A percentile compares a stretch with the other conserved stretches of the same genome.
phyloP scores from a whole-genome alignment of 352 stramenopile species.

The Achlya hypogyna region DNA sequence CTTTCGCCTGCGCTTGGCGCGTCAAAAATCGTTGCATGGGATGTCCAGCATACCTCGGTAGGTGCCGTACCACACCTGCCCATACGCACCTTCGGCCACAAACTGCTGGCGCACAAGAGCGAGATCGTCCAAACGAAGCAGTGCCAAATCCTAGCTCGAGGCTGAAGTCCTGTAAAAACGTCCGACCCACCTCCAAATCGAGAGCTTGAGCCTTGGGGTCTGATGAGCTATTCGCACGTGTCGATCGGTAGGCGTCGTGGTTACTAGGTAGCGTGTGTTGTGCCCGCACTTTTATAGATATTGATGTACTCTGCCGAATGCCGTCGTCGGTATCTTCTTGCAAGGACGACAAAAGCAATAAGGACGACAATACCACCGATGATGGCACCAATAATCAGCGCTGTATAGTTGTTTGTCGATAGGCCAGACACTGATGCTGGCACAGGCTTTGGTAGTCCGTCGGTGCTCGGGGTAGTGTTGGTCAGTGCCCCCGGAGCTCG shows the following conservation, averaged over 20 bases:
- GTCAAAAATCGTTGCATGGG: background rate
- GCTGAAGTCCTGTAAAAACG: no score
- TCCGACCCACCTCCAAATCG: background rate
- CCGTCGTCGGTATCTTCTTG: background rate
- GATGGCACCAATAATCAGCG: background rate
- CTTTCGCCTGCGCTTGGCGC: background rate
- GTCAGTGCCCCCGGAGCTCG: no score
- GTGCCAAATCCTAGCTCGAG: background rate
- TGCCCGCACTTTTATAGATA: background rate
- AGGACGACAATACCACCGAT: background rate
- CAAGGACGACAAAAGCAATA: background rate
- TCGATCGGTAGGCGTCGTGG: background rate
- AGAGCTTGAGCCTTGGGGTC: no score
- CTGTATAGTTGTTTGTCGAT: background rate
- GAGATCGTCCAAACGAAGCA: conserved; percentile 2
- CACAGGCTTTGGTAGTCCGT: background rate
- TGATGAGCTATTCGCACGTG: no score
- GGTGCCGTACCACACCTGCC: conserved; percentile 6
- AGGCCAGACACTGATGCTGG: background rate
- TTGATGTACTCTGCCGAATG: background rate
- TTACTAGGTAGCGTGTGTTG: background rate
- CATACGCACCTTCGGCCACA: conserved; percentile 13
- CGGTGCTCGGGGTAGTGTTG: no score
- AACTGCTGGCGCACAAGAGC: background rate
- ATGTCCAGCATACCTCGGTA: conserved; percentile 1